Conservation (phyloP, 2,329 filamentous ascomycete genomes). For the Cercospora berteroae region DNA sequence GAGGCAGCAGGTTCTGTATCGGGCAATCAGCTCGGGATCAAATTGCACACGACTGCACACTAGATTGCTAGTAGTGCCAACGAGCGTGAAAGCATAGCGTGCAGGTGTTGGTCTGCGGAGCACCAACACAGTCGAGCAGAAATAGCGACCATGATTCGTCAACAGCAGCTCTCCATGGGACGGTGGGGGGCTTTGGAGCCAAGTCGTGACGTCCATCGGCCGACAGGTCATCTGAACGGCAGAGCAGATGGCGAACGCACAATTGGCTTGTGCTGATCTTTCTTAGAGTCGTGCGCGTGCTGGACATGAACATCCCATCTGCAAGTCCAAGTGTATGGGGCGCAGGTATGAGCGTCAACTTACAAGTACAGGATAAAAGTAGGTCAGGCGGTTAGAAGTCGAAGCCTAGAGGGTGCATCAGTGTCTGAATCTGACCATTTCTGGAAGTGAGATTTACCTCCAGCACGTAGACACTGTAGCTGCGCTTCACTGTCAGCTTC, state of each 20-base stretch:
- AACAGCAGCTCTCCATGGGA: background rate
- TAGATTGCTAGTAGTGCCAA: slow-evolving; percentile 10
- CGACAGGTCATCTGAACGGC: slow-evolving; percentile 16
- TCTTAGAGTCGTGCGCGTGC: background rate
- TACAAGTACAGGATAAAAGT: slow-evolving; percentile 20
- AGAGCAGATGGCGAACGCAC: slow-evolving; percentile 10
- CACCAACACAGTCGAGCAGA: slow-evolving; percentile 24
- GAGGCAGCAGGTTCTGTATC: slow-evolving; percentile 66
- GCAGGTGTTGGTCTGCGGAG: slow-evolving; percentile 19
- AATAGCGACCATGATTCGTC: slow-evolving; percentile 22
- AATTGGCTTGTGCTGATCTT: background rate
- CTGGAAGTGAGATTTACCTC: slow-evolving; percentile 41
- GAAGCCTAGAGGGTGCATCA: slow-evolving; percentile 16
- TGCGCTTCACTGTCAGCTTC: slow-evolving; percentile 33
- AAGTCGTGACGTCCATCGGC: background rate
- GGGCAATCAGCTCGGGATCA: slow-evolving; percentile 19
- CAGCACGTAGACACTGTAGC: slow-evolving; percentile 56
- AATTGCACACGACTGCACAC: background rate
- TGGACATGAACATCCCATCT: background rate
- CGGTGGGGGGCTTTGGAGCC: slow-evolving; percentile 3
- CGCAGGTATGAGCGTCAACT: slow-evolving; percentile 8
- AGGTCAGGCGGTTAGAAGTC: slow-evolving; percentile 20
- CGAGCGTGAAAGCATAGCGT: slow-evolving; percentile 1
- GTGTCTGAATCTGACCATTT: background rate
- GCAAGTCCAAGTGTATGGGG: background rate